phyloP scores from a whole-genome alignment of 208 protist genomes.

The Blechomonas ayalai region DNA sequence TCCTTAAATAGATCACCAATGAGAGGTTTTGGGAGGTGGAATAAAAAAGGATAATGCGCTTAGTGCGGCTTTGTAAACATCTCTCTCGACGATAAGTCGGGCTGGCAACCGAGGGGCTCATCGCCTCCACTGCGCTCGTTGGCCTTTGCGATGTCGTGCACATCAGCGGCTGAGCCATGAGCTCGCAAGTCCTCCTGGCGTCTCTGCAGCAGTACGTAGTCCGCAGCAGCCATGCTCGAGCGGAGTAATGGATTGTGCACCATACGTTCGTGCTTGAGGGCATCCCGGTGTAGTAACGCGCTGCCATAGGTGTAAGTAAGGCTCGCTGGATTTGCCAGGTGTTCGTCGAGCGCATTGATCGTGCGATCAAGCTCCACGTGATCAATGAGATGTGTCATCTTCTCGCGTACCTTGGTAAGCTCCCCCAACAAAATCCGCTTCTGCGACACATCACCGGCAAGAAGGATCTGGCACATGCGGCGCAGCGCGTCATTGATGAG shows the following conservation, averaged over 20 bases:
- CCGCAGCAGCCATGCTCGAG: constrained; percentile 41
- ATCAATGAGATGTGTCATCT: constrained; percentile 75
- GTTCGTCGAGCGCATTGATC: constrained; percentile 58
- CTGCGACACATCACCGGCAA: constrained; percentile 46
- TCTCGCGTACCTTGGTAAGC: constrained; percentile 73
- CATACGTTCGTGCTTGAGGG: constrained; percentile 37
- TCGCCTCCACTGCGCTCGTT: constrained; percentile 33
- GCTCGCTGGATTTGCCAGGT: constrained; percentile 41
- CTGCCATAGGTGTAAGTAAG: constrained; percentile 74
- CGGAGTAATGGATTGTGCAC: constrained; percentile 65
- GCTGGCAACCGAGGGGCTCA: constrained; percentile 28
- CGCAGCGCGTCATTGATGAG: constrained; percentile 79
- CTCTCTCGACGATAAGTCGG: constrained; percentile 39
- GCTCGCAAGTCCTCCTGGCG: constrained; percentile 39
- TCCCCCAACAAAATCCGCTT: constrained; percentile 53
- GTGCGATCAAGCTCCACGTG: constrained; percentile 69
- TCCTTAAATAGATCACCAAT: too few relatives aligned
- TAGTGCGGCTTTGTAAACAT: constrained; percentile 29
- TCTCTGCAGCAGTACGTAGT: constrained; percentile 62
- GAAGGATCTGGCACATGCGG: constrained; percentile 78
- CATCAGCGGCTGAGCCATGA: constrained; percentile 32
- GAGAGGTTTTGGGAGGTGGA: neutral
- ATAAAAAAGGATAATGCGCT: neutral
- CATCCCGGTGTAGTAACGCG: constrained; percentile 61
- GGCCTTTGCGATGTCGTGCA: constrained; percentile 44